Evolutionary conservation across 1,284 basidiomycete species (phyloP).

Genomic region (Cutaneotrichosporon sp.): DNA sequence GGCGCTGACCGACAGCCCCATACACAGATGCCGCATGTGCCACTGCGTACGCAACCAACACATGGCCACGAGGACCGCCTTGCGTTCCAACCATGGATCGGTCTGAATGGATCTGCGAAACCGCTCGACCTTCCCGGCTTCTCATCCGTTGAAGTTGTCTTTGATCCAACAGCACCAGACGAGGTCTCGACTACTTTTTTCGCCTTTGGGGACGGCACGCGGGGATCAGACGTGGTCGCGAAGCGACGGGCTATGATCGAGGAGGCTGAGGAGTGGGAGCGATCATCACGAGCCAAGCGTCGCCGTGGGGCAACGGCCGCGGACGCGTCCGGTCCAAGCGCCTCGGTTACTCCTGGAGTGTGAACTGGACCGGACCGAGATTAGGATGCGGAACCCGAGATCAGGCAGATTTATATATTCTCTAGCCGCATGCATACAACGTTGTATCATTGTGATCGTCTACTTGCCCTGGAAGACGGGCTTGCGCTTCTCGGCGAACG

Average conservation of each 20-base stretch:
- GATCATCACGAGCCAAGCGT: conserved; percentile 14
- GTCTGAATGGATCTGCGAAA: conserved; percentile 10
- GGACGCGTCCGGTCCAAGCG: neutral
- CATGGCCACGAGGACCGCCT: conserved; percentile 20
- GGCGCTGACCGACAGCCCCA: conserved; percentile 32
- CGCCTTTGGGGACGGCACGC: conserved; percentile 14
- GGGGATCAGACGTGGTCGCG: conserved; percentile 16
- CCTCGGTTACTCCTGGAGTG: neutral
- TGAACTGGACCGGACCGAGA: neutral
- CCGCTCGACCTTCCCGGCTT: conserved; percentile 21
- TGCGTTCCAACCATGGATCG: conserved; percentile 32
- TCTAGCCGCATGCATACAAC: conserved; percentile 26
- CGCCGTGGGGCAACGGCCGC: neutral
- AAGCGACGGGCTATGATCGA: conserved; percentile 20
- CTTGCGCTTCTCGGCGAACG: conserved; percentile 81
- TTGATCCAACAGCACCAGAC: conserved; percentile 18
- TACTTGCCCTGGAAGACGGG: conserved; percentile 70
- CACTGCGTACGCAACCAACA: conserved; percentile 40
- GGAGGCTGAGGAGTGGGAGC: conserved; percentile 45
- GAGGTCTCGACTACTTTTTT: conserved; percentile 5
- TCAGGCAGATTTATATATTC: neutral
- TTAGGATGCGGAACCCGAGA: neutral
- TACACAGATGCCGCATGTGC: conserved; percentile 45
- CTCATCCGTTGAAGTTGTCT: conserved; percentile 43
- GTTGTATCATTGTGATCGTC: conserved; percentile 20